phyloP scores from a whole-genome alignment of 2,329 filamentous ascomycete species.

The Emericellopsis cladophorae region DNA sequence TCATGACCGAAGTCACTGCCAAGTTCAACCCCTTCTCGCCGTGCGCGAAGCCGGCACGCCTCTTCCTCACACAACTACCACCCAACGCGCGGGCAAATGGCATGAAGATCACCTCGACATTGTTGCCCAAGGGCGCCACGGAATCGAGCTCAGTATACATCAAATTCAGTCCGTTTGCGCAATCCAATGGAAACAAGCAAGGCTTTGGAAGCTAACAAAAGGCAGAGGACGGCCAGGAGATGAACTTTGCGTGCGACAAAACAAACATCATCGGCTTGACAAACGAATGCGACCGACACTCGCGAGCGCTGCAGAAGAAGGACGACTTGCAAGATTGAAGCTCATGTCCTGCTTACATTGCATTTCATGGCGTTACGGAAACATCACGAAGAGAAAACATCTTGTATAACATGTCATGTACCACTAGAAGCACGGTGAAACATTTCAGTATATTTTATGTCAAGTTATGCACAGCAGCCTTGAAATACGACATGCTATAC shows the following conservation, averaged over 20 bases:
- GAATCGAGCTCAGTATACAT: constrained; percentile 58
- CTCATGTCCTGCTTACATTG: constrained; percentile 13
- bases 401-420: not conserved
- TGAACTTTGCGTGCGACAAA: constrained; percentile 69
- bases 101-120: constrained; percentile 66
- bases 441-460: constrained; percentile 16
- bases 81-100: constrained; percentile 59
- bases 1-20: constrained; percentile 72
- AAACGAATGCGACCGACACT: constrained; percentile 84
- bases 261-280: constrained; percentile 76
- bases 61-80: constrained; percentile 79
- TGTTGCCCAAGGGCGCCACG: constrained; percentile 58
- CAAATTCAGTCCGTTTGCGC: constrained; percentile 63
- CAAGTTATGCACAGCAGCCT: not conserved
- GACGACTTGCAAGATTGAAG: constrained; percentile 55
- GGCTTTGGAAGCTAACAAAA: not conserved
- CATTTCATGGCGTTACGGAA: constrained; percentile 4
- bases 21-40: constrained; percentile 87
- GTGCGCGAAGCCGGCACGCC: constrained; percentile 67
- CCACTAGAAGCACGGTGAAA: constrained; percentile 1
- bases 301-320: constrained; percentile 66
- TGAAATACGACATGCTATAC: not conserved
- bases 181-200: not conserved
- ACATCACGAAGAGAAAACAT: not conserved
- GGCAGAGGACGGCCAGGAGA: constrained; percentile 82